Evolutionary conservation across 1,284 basidiomycete species (phyloP).

Genomic region (Trametes versicolor): DNA sequence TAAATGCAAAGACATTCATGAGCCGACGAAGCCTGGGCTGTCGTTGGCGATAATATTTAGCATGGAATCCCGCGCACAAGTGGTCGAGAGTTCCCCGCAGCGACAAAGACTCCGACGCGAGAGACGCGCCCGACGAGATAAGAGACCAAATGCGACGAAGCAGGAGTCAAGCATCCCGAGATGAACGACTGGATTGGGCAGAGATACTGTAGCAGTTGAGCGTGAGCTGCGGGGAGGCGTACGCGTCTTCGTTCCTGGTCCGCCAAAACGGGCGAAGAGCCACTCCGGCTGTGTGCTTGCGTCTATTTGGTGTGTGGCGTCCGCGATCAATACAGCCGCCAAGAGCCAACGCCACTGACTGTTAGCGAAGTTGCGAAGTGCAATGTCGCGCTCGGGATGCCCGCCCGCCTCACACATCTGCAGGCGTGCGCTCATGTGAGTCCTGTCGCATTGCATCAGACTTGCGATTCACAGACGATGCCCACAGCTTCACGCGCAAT

Average conservation of each 20-base stretch:
- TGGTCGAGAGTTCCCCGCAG: constrained; percentile 12
- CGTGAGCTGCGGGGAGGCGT: not conserved
- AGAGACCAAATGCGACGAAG: not conserved
- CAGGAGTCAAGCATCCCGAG: not conserved
- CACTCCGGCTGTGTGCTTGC: constrained; percentile 21
- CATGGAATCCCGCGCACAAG: constrained; percentile 7
- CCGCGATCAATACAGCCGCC: constrained; percentile 17
- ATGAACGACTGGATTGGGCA: not conserved
- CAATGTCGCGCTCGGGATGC: constrained; percentile 20
- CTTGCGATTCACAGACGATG: constrained; percentile 2
- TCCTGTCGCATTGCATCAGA: not conserved
- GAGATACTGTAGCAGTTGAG: constrained; percentile 1
- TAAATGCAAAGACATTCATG: not conserved
- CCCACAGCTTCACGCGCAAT: not conserved
- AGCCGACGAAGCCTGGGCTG: not conserved
- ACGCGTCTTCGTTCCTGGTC: constrained; percentile 18
- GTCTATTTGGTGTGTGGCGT: constrained; percentile 29
- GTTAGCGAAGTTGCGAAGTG: constrained; percentile 24
- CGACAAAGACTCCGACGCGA: not conserved
- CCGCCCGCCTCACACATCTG: constrained; percentile 1
- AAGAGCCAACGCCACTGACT: constrained; percentile 26
- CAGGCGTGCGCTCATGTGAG: constrained; percentile 4
- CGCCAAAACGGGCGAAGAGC: constrained; percentile 13
- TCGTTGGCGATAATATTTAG: not conserved
- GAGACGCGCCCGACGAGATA: constrained; percentile 4